A percentile compares a stretch with the other conserved stretches of the same genome.
These are phyloP conservation scores for Venustampulla echinocandica DNA, from an alignment of 495 filamentous ascomycete species.

Conservation along the genomic window DNA sequence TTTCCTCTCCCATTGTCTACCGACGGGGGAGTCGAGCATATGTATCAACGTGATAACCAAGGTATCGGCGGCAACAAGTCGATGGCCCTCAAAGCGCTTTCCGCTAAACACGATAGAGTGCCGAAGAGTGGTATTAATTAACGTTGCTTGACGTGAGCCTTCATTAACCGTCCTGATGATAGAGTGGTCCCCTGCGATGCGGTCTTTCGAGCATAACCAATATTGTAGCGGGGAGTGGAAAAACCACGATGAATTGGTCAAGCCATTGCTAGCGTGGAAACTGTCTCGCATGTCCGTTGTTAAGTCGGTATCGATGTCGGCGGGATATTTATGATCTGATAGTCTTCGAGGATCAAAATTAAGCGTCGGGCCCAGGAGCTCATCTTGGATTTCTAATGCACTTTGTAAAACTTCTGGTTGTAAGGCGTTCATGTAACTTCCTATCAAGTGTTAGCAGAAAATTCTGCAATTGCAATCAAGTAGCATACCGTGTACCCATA, in stretches of 20 bases:
- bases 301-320: slow-evolving; percentile 23
- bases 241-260: slow-evolving; percentile 48
- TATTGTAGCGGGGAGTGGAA: slow-evolving; percentile 69
- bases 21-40: slow-evolving; percentile 46
- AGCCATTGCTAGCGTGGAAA: slow-evolving; percentile 41
- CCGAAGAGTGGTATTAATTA: slow-evolving; percentile 58
- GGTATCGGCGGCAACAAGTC: slow-evolving; percentile 57
- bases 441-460: slow-evolving; percentile 11
- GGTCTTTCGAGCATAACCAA: slow-evolving; percentile 54
- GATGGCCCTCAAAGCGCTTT: slow-evolving; percentile 54
- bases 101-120: slow-evolving; percentile 70
- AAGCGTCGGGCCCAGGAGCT: slow-evolving; percentile 43
- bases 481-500: slow-evolving; percentile 42
- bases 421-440: slow-evolving; percentile 62
- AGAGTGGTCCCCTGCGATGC: slow-evolving; percentile 47
- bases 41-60: slow-evolving; percentile 66
- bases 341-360: slow-evolving; percentile 39
- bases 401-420: slow-evolving; percentile 49
- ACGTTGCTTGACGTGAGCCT: slow-evolving; percentile 41
- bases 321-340: slow-evolving; percentile 5
- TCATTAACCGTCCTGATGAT: slow-evolving; percentile 57
- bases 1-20: slow-evolving; percentile 48
- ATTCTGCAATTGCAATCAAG: not conserved
- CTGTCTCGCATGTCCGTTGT: slow-evolving; percentile 35
- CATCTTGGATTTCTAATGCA: slow-evolving; percentile 55